phyloP scores from a whole-genome alignment of 1,139 yeast species.

The Geotrichum australiense region DNA sequence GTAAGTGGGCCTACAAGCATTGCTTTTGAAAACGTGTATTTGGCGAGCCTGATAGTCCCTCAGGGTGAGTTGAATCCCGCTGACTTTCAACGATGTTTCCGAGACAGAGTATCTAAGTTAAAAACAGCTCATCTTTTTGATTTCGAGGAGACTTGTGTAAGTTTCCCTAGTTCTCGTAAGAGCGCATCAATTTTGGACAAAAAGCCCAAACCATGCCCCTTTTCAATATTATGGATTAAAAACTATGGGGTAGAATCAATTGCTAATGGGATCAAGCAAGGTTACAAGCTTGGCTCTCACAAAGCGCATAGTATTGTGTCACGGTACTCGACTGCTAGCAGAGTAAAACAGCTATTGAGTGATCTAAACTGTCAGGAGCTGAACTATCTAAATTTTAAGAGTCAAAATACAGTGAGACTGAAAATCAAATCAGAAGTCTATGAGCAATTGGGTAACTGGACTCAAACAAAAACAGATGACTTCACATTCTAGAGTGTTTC shows the following conservation, averaged over 20 bases:
- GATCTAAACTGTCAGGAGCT: background rate
- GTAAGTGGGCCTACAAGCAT: slow-evolving; percentile 46
- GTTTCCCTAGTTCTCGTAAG: slow-evolving; percentile 9
- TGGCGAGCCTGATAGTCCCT: slow-evolving; percentile 53
- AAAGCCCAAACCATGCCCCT: slow-evolving; percentile 23
- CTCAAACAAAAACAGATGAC: slow-evolving; percentile 28
- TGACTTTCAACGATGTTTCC: slow-evolving; percentile 43
- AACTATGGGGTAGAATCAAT: slow-evolving; percentile 25
- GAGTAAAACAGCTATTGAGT: slow-evolving; percentile 9
- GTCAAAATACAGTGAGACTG: slow-evolving; percentile 19
- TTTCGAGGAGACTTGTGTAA: slow-evolving; percentile 7
- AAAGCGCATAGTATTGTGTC: slow-evolving; percentile 26
- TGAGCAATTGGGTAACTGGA: slow-evolving; percentile 27
- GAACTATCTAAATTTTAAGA: slow-evolving; percentile 12
- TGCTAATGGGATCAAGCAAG: slow-evolving; percentile 33
- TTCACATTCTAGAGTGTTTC: slow-evolving; percentile 19
- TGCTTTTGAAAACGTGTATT: no score
- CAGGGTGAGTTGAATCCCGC: slow-evolving; percentile 27
- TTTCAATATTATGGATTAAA: slow-evolving; percentile 22
- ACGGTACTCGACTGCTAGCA: slow-evolving; percentile 19
- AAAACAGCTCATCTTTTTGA: slow-evolving; percentile 9
- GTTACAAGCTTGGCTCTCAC: slow-evolving; percentile 27
- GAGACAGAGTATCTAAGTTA: slow-evolving; percentile 17
- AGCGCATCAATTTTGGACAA: background rate
- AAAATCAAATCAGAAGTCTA: slow-evolving; percentile 24